phyloP scores from a whole-genome alignment of 2,329 filamentous ascomycete species.

The Colletotrichum chrysophilum region DNA sequence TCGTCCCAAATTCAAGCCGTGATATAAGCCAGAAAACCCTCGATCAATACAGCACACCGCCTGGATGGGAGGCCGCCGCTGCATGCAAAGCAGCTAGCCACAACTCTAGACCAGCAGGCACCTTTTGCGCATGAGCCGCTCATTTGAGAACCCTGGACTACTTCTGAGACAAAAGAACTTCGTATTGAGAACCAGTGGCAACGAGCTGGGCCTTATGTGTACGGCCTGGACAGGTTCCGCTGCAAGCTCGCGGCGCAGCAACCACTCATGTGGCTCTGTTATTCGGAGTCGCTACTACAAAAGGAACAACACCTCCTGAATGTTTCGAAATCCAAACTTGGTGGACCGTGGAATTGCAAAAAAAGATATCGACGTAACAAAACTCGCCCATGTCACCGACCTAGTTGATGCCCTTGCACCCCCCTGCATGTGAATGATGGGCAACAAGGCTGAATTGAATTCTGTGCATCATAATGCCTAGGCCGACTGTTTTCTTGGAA shows the following conservation, averaged over 20 bases:
- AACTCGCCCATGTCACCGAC: neutral
- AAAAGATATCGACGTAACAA: neutral
- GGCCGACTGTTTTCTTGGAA: accelerated
- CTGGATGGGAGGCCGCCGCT: too few species aligned
- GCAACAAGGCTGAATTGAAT: neutral
- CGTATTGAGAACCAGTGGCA: neutral
- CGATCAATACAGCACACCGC: too few species aligned
- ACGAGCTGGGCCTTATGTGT: neutral
- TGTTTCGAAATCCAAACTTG: neutral
- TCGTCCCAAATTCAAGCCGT: too few species aligned
- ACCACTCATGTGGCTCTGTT: accelerated
- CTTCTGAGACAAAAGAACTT: neutral
- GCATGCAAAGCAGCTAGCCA: too few species aligned
- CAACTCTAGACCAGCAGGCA: too few species aligned
- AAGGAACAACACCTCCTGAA: neutral
- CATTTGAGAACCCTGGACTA: too few species aligned
- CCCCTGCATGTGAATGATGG: neutral
- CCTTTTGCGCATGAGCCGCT: too few species aligned
- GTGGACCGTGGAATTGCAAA: neutral
- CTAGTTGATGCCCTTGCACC: neutral
- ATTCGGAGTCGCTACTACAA: neutral
- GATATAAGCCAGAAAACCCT: too few species aligned
- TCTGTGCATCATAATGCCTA: neutral
- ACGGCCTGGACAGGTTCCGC: neutral
- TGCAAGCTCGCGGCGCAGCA: neutral